phyloP scores from a whole-genome alignment of 805 yeast genomes.

The Pichia rugopelliculosa region DNA sequence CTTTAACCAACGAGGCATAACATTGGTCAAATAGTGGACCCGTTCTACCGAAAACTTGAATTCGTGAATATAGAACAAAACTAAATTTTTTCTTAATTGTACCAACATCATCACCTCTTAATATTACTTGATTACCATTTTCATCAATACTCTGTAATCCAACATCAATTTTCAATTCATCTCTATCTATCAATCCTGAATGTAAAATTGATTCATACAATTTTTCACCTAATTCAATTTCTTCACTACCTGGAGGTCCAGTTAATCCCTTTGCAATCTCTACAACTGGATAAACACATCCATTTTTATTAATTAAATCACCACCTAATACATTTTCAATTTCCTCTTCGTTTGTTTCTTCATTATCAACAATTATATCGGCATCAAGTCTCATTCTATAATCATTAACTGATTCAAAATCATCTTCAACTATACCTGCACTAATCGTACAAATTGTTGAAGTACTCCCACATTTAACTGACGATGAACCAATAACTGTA shows the following conservation, averaged over 20 bases:
- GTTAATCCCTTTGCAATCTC: slow-evolving; percentile 67
- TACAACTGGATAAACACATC: slow-evolving; percentile 62
- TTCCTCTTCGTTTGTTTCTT: slow-evolving; percentile 12
- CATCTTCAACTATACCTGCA: slow-evolving; percentile 57
- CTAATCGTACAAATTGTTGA: slow-evolving; percentile 65
- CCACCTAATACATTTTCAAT: slow-evolving; percentile 5
- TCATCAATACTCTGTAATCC: slow-evolving; percentile 44
- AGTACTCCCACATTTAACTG: slow-evolving; percentile 64
- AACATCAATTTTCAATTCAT: slow-evolving; percentile 48
- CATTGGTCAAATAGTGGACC: slow-evolving; percentile 79
- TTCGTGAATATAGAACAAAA: slow-evolving; percentile 60
- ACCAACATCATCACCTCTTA: slow-evolving; percentile 34
- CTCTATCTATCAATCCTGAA: slow-evolving; percentile 43
- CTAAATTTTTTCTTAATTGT: slow-evolving; percentile 42
- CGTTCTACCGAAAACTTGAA: slow-evolving; percentile 70
- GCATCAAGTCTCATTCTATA: slow-evolving; percentile 33
- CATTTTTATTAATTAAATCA: slow-evolving; percentile 20
- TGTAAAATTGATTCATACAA: slow-evolving; percentile 54
- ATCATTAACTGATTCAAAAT: slow-evolving; percentile 36
- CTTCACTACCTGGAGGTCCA: slow-evolving; percentile 84
- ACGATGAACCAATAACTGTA: slow-evolving; percentile 56
- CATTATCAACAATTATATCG: slow-evolving; percentile 24
- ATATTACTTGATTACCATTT: slow-evolving; percentile 42
- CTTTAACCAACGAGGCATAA: slow-evolving; percentile 59
- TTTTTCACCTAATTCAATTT: slow-evolving; percentile 63